Conservation (phyloP, 306 rosid species). For the Cucurbita argyrosperma region DNA sequence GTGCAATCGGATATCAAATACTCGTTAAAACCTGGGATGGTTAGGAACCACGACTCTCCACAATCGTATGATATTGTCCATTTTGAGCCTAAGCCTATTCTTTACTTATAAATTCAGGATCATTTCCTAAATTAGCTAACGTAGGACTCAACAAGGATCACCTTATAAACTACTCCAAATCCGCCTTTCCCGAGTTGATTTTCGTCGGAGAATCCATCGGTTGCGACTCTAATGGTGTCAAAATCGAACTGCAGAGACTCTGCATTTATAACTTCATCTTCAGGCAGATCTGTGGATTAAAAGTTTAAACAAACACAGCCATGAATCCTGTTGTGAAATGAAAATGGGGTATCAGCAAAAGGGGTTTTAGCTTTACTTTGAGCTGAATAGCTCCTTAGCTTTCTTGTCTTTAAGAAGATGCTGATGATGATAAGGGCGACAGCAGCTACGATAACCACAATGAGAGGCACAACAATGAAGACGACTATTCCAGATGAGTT, state of each 20-base stretch:
- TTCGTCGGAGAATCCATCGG: neutral
- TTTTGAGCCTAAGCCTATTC: too few relatives aligned
- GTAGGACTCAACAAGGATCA: neutral
- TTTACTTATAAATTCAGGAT: too few relatives aligned
- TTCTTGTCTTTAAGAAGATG: neutral
- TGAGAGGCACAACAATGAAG: neutral
- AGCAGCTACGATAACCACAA: neutral
- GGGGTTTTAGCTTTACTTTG: neutral
- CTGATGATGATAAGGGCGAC: neutral
- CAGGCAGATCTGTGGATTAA: neutral
- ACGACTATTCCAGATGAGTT: neutral
- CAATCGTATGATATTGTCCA: too few relatives aligned
- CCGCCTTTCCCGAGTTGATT: conserved; percentile 6
- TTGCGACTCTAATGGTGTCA: neutral
- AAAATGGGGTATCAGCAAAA: neutral
- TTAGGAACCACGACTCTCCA: too few relatives aligned
- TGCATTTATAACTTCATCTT: neutral
- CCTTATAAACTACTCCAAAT: conserved; percentile 9
- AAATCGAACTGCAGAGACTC: neutral
- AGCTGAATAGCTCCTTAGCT: neutral
- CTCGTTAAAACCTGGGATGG: neutral
- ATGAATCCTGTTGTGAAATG: neutral
- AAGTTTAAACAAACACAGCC: neutral
- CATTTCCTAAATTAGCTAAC: too few relatives aligned
- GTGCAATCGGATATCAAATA: too few relatives aligned